Evolutionary conservation across 2,329 filamentous ascomycete species (phyloP).

Genomic region (Immersiporthe knoxdaviesiana): DNA sequence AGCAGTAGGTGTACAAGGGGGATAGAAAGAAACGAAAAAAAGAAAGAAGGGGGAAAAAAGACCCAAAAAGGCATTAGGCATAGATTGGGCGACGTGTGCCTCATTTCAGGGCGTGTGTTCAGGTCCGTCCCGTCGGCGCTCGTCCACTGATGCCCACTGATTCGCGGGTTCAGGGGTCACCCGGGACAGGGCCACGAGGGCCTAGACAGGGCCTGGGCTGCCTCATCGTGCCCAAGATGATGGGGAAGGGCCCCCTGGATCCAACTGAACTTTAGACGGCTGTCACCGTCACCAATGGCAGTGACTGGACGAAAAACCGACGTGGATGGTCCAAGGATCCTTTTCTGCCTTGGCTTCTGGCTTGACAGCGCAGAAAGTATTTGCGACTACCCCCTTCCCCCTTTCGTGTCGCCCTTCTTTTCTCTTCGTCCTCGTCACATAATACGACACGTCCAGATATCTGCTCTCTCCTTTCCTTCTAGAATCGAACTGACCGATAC

Average conservation of each 20-base stretch:
- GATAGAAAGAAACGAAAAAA: too few relatives aligned
- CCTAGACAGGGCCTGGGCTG: conserved; percentile 9
- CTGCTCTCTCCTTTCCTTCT: background rate
- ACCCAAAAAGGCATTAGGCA: background rate
- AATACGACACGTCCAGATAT: too few relatives aligned
- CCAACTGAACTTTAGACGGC: conserved; percentile 8
- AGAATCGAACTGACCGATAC: background rate
- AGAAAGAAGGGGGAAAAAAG: too few relatives aligned
- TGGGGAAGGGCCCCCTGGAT: background rate
- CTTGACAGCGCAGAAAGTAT: conserved; percentile 3
- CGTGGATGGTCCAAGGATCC: background rate
- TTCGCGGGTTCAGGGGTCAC: conserved; percentile 1
- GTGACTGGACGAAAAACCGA: conserved; percentile 2
- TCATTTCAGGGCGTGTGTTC: conserved; percentile 9
- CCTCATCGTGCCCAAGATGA: conserved; percentile 3
- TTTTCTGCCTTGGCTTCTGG: conserved; percentile 2
- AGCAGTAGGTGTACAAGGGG: background rate
- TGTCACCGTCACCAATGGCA: conserved; percentile 15
- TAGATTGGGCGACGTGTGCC: background rate
- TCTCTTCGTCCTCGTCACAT: background rate
- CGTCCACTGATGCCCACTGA: conserved; percentile 4
- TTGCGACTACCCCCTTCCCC: background rate
- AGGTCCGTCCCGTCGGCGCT: background rate
- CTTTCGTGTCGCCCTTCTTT: background rate
- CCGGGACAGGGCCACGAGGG: background rate